Evolutionary conservation across 768 basidiomycete species (phyloP).

Genomic region (Auriculariales sp.): DNA sequence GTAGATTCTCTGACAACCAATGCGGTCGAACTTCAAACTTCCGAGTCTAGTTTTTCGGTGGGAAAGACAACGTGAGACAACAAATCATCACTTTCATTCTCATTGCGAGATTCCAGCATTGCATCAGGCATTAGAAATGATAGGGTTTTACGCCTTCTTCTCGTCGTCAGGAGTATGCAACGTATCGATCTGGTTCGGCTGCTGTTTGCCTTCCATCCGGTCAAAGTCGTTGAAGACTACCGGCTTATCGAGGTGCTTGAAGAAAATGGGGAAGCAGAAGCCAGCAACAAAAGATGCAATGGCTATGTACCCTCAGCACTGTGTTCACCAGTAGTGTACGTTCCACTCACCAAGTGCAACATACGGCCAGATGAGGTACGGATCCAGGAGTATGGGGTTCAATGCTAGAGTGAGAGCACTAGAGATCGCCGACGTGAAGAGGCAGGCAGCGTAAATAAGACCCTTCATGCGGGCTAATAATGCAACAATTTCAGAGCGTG

Average conservation of each 20-base stretch:
- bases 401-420: constrained; percentile 15
- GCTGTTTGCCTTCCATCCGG: constrained; percentile 11
- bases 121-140: background rate
- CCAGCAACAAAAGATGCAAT: constrained; percentile 11
- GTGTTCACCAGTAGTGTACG: background rate
- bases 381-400: constrained; percentile 14
- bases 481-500: too few species aligned
- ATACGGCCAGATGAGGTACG: constrained; percentile 16
- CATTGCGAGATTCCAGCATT: background rate
- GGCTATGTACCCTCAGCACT: constrained; percentile 1
- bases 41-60: background rate
- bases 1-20: background rate
- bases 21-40: background rate
- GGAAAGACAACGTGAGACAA: background rate
- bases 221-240: constrained; percentile 3
- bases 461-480: constrained; percentile 19
- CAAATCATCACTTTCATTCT: background rate
- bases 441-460: constrained; percentile 15
- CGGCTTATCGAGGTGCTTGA: constrained; percentile 15
- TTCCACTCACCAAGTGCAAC: constrained; percentile 10
- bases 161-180: background rate
- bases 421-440: constrained; percentile 16
- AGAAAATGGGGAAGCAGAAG: constrained; percentile 14
- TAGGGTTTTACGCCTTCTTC: background rate
- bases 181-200: background rate